Evolutionary conservation across 805 yeast genomes (phyloP), one percentile per base, ranked within the genome.

Genomic region (Cyberlindnera bimundalis): DNA sequence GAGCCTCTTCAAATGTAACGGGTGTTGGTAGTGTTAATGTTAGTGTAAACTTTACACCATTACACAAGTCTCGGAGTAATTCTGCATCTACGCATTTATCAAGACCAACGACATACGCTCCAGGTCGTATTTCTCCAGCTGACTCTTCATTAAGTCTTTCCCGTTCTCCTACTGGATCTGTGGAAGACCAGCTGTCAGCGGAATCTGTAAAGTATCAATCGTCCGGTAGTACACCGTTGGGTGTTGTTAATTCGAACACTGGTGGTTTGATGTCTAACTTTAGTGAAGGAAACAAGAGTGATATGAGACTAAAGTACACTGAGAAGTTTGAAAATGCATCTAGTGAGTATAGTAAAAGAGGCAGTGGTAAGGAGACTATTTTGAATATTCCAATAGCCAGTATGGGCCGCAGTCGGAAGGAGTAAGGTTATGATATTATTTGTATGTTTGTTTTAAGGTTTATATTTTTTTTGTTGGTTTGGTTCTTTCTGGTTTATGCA

Each of bases 311-410:
- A 32, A 47, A 47, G 40, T 40, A 31, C 16, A 40, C 31, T 12
- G 43, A 37, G 20, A 42, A 39, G 39, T 39, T 44, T 19, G 51
- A 47, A 18, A 31, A 15, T 23, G 42, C 33, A 13, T 28, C 47
- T 1, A 41, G 37, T 12, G 46, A 37, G 14, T 35, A 29, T 18
- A 33, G 6, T 21, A 21, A 21, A 21, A 21, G 24, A 21, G 10
- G 29, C 19, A 20, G 33, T 25, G 34, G 37, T 2, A 50, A 45
- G 29, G 45, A 40, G 5, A 46, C 51, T 15, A 52, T 55, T 13
- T 29, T 55, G 26, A 52, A 49, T 27, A 52, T 55, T n/a, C 54
- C 56, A 2, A 53, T 55, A 21, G 42, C 54, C 2, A 55, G 55
- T 26, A 16, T 55, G 34, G 43, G 48, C 13, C 43, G 56, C 17